These are phyloP conservation scores for Guyanaporus albipodus DNA, from an alignment of 768 basidiomycete genomes.

Conservation along the genomic window DNA sequence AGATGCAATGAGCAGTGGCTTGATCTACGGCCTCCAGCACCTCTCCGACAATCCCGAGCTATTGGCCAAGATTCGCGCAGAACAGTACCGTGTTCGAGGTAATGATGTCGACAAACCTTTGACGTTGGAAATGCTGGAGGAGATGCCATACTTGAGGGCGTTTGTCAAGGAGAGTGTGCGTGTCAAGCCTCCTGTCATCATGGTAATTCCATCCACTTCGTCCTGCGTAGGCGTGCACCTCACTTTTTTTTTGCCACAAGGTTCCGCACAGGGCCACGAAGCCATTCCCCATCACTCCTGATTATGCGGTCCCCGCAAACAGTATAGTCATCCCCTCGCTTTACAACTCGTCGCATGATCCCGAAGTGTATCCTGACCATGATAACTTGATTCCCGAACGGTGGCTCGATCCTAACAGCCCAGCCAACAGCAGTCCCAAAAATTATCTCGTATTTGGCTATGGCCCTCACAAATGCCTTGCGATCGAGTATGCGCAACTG, in stretches of 20 bases:
- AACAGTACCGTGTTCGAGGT: conserved; percentile 80
- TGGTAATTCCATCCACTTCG: conserved; percentile 49
- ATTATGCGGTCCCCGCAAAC: conserved; percentile 87
- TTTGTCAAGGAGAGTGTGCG: conserved; percentile 93
- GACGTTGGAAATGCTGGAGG: conserved; percentile 83
- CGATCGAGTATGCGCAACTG: conserved; percentile 87
- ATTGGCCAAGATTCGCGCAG: conserved; percentile 82
- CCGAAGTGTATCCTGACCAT: conserved; percentile 81
- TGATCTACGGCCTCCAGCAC: conserved; percentile 96
- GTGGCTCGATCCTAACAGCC: conserved; percentile 81
- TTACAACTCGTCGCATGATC: conserved; percentile 91
- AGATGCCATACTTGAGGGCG: conserved; percentile 91
- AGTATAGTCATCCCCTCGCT: conserved; percentile 96
- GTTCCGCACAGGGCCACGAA: conserved; percentile 91
- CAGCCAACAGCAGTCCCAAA: conserved; percentile 80
- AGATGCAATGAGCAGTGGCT: conserved; percentile 97
- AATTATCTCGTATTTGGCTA: conserved; percentile 96
- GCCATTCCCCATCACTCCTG: conserved; percentile 86
- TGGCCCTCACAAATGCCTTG: conserved; percentile 91
- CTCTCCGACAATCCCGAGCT: conserved; percentile 89
- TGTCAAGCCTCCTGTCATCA: conserved; percentile 89
- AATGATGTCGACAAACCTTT: conserved; percentile 73
- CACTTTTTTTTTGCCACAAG: conserved; percentile 38
- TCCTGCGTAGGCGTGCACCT: neutral
- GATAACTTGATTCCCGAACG: conserved; percentile 83